Conservation (phyloP, 2,329 filamentous ascomycete genomes). For the Podosphaera leucotricha region DNA sequence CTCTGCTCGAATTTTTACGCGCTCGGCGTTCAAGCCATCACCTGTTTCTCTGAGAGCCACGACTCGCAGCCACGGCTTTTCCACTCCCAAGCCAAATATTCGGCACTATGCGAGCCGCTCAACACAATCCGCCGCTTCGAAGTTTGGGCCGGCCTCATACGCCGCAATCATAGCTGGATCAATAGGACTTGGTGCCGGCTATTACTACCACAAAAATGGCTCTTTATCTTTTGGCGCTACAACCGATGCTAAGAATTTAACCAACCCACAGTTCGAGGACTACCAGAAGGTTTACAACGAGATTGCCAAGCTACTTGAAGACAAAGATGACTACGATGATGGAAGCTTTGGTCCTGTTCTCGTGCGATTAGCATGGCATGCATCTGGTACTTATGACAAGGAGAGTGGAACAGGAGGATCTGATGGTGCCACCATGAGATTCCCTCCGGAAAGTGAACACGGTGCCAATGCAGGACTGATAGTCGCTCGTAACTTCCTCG, state of each 20-base stretch:
- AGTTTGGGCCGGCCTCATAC: slow-evolving; percentile 22
- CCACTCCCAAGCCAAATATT: slow-evolving; percentile 41
- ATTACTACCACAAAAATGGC: slow-evolving; percentile 37
- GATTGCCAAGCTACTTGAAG: slow-evolving; percentile 55
- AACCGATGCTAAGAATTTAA: slow-evolving; percentile 25
- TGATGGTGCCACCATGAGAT: slow-evolving; percentile 95
- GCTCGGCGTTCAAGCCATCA: slow-evolving; percentile 17
- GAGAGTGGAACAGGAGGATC: slow-evolving; percentile 72
- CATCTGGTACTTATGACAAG: slow-evolving; percentile 77
- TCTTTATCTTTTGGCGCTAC: slow-evolving; percentile 15
- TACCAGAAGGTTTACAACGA: slow-evolving; percentile 92
- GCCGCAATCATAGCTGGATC: slow-evolving; percentile 34
- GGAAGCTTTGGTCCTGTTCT: slow-evolving; percentile 87
- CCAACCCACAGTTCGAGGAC: slow-evolving; percentile 59
- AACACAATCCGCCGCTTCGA: slow-evolving; percentile 56
- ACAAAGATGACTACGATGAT: slow-evolving; percentile 90
- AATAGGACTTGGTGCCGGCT: slow-evolving; percentile 37
- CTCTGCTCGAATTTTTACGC: slow-evolving; percentile 17
- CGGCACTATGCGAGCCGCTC: slow-evolving; percentile 52
- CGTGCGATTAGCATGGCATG: slow-evolving; percentile 81
- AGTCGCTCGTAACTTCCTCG: slow-evolving; percentile 72
- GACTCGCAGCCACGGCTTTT: slow-evolving; percentile 31
- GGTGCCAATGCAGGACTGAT: slow-evolving; percentile 84
- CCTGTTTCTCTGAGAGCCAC: slow-evolving; percentile 31
- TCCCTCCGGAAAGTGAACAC: slow-evolving; percentile 68